phyloP scores from a whole-genome alignment of 768 basidiomycete species.

The Lactarius vividus region DNA sequence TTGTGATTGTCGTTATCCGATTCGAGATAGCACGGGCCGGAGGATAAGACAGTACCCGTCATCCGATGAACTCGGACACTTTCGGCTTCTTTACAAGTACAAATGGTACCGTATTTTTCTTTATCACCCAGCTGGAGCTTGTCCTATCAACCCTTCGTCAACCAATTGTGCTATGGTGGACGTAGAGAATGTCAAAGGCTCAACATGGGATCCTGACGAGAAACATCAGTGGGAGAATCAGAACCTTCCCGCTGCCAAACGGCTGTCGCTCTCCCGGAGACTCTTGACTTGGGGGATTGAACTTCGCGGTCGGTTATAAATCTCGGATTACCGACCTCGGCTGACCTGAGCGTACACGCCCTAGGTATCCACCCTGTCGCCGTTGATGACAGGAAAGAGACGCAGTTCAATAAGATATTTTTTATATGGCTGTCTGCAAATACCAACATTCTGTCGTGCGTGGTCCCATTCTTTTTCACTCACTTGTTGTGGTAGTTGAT shows the following conservation, averaged over 20 bases:
- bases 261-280: slow-evolving; percentile 19
- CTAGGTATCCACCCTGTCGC: slow-evolving; percentile 39
- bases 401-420: slow-evolving; percentile 41
- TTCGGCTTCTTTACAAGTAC: neutral
- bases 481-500: neutral
- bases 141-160: neutral
- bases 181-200: neutral
- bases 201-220: neutral
- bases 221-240: neutral
- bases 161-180: neutral
- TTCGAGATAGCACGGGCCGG: neutral
- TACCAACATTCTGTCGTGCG: slow-evolving; percentile 41
- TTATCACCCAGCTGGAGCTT: neutral
- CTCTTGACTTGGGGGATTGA: slow-evolving; percentile 37
- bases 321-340: too few relatives aligned
- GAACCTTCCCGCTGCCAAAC: neutral
- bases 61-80: too few relatives aligned
- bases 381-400: slow-evolving; percentile 37
- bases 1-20: neutral
- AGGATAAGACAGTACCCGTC: neutral
- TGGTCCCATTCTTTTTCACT: neutral
- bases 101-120: neutral
- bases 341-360: too few relatives aligned
- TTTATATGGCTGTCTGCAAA: slow-evolving; percentile 43
- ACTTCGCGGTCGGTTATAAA: slow-evolving; percentile 31